phyloP scores from a whole-genome alignment of 768 basidiomycete species.

The Imleria badia region DNA sequence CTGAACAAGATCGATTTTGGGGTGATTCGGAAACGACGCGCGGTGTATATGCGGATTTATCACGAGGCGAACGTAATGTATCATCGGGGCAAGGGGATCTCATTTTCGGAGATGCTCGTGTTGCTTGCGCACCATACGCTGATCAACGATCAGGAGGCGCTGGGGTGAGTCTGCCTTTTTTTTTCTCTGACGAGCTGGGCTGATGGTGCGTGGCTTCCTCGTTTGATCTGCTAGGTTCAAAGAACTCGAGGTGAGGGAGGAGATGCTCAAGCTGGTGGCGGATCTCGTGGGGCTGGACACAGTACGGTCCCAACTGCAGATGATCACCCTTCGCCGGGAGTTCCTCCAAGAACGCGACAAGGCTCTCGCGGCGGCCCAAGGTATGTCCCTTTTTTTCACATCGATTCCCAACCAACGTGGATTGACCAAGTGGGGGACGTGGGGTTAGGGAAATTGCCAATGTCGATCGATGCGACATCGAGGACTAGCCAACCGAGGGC shows the following conservation, averaged over 20 bases:
- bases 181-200: background rate
- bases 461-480: slow-evolving; percentile 51
- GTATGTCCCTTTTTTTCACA: background rate
- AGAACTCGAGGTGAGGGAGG: slow-evolving; percentile 73
- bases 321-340: slow-evolving; percentile 66
- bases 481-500: slow-evolving; percentile 35
- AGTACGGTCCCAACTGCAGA: slow-evolving; percentile 73
- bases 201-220: background rate
- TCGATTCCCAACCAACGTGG: background rate
- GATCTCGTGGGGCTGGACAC: slow-evolving; percentile 85
- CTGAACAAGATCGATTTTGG: slow-evolving; percentile 66
- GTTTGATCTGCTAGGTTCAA: slow-evolving; percentile 53
- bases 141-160: slow-evolving; percentile 84
- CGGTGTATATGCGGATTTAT: slow-evolving; percentile 72
- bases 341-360: slow-evolving; percentile 53
- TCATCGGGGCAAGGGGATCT: slow-evolving; percentile 75
- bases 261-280: slow-evolving; percentile 74
- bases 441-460: slow-evolving; percentile 61
- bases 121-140: slow-evolving; percentile 90
- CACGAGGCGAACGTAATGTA: slow-evolving; percentile 83
- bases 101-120: slow-evolving; percentile 87
- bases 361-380: slow-evolving; percentile 29
- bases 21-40: slow-evolving; percentile 63
- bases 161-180: slow-evolving; percentile 59
- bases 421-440: background rate